phyloP scores from a whole-genome alignment of 2,329 filamentous ascomycete species.

The Cladophialophora immunda region DNA sequence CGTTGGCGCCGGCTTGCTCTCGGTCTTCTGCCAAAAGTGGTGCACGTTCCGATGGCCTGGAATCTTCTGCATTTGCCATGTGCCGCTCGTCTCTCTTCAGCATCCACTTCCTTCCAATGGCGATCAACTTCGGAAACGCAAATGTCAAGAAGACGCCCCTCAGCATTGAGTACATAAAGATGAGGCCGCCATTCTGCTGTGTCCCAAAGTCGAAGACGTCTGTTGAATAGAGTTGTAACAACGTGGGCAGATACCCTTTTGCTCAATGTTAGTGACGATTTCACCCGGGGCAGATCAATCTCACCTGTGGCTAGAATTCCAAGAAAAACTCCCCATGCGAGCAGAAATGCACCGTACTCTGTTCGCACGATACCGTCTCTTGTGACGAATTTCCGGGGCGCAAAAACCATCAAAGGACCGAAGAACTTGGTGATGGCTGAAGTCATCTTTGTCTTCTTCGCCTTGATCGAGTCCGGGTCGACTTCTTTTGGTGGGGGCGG shows the following conservation, averaged over 20 bases:
- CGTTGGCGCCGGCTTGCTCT: background rate
- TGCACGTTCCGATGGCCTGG: constrained; percentile 24
- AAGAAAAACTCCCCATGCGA: constrained; percentile 72
- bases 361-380: constrained; percentile 60
- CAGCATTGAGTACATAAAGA: constrained; percentile 65
- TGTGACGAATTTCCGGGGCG: constrained; percentile 64
- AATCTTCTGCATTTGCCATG: background rate
- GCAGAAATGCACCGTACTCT: constrained; percentile 70
- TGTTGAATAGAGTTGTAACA: constrained; percentile 69
- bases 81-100: constrained; percentile 17
- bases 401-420: constrained; percentile 69
- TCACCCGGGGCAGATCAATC: background rate
- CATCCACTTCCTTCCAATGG: constrained; percentile 50
- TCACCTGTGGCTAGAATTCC: constrained; percentile 70
- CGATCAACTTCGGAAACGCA: constrained; percentile 64
- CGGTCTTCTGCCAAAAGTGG: constrained; percentile 20
- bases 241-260: constrained; percentile 66
- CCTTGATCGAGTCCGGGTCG: background rate
- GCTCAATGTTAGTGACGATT: constrained; percentile 13
- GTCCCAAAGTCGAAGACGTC: constrained; percentile 64
- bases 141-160: constrained; percentile 65
- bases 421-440: constrained; percentile 41
- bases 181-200: constrained; percentile 65
- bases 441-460: constrained; percentile 45
- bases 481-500: constrained; percentile 43